phyloP scores from a whole-genome alignment of 202 grass and related monocot genomes.

The Panicum hallii region DNA sequence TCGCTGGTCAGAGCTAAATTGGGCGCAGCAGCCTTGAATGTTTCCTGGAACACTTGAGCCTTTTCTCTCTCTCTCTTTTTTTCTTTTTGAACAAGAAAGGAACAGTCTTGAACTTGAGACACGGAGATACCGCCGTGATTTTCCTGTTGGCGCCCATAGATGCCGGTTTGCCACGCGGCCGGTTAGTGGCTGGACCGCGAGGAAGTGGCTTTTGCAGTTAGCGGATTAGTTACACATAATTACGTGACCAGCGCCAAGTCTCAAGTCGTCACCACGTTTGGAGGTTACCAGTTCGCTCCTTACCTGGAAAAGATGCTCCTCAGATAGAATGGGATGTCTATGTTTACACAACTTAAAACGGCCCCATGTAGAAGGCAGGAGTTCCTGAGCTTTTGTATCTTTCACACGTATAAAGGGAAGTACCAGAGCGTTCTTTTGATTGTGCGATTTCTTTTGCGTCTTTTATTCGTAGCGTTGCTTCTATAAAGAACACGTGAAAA shows the following conservation, averaged over 20 bases:
- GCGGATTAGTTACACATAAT: slow-evolving; percentile 30
- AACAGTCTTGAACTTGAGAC: not conserved
- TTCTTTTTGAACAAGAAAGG: too few species aligned
- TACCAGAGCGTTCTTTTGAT: not conserved
- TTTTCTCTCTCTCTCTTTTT: too few species aligned
- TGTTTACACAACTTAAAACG: not conserved
- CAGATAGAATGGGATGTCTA: not conserved
- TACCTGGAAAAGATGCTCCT: not conserved
- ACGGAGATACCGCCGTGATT: not conserved
- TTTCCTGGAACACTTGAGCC: slow-evolving; percentile 6
- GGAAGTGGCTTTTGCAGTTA: not conserved
- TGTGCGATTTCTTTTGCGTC: not conserved
- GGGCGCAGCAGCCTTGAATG: not conserved
- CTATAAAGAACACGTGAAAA: not conserved
- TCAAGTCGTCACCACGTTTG: slow-evolving; percentile 31
- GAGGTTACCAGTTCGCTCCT: not conserved
- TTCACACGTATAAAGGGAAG: not conserved
- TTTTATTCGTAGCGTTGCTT: not conserved
- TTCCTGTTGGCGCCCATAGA: slow-evolving; percentile 45
- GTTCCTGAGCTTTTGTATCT: not conserved
- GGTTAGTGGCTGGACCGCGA: not conserved
- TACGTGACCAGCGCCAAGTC: not conserved
- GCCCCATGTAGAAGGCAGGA: not conserved
- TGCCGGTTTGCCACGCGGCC: slow-evolving; percentile 13
- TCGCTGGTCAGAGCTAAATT: slow-evolving; percentile 25